Conservation (phyloP, 345 rosid genomes). For the Laguncularia racemosa region DNA sequence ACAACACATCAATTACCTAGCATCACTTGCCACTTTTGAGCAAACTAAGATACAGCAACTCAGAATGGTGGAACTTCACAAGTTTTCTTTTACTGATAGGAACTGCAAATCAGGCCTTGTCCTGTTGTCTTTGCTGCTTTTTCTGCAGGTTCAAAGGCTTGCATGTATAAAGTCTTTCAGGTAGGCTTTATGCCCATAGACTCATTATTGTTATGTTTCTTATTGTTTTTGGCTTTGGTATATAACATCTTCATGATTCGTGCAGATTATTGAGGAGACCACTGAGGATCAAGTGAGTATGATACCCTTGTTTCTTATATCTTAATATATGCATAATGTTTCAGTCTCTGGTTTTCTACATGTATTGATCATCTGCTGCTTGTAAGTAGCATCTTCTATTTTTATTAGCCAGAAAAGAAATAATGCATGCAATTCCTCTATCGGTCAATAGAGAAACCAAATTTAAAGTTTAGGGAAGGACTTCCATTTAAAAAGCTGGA, state of each 20-base stretch:
- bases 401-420: too few species aligned
- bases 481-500: too few species aligned
- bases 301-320: constrained; percentile 25
- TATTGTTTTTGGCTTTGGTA: background rate
- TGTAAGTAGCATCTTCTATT: too few species aligned
- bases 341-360: too few species aligned
- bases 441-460: too few species aligned
- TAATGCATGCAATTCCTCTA: too few species aligned
- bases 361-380: too few species aligned
- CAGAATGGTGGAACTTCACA: background rate
- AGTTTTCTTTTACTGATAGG: constrained; percentile 4
- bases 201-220: background rate
- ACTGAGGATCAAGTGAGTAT: constrained; percentile 52
- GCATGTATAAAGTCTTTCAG: constrained; percentile 86
- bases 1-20: too few species aligned
- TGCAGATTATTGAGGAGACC: constrained; percentile 52
- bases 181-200: constrained; percentile 16
- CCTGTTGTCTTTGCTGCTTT: constrained; percentile 73
- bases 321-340: background rate
- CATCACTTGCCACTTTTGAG: too few species aligned
- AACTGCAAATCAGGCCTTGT: constrained; percentile 34
- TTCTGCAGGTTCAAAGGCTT: constrained; percentile 89
- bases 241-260: constrained; percentile 5
- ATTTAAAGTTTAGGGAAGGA: too few species aligned
- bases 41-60: background rate